Conservation (phyloP, 139 green algal species). For the Ettlia oleoabundans region DNA sequence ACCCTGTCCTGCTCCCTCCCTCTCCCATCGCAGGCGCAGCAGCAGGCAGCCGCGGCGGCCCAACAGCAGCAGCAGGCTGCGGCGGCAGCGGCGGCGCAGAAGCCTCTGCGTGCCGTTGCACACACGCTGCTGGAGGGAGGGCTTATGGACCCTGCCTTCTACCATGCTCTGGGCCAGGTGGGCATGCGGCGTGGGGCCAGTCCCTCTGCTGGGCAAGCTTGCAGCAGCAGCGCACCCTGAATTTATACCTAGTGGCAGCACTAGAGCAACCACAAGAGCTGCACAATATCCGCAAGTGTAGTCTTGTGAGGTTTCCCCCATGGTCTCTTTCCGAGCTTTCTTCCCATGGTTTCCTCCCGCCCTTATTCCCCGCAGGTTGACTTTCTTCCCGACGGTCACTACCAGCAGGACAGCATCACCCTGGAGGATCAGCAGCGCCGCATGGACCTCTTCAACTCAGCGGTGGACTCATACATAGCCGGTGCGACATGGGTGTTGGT, state of each 20-base stretch:
- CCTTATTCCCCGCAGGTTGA: constrained; percentile 16
- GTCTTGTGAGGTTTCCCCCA: not conserved
- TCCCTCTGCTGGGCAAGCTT: no score
- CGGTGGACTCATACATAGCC: constrained; percentile 43
- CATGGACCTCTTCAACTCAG: constrained; percentile 45
- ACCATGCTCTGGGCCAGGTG: constrained; percentile 39
- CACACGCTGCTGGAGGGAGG: constrained; percentile 34
- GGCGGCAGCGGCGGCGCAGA: constrained; percentile 3
- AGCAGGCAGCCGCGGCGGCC: constrained; percentile 13
- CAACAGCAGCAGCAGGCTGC: constrained; percentile 30
- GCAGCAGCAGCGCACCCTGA: no score
- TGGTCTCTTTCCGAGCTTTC: not conserved
- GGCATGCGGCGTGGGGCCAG: not conserved
- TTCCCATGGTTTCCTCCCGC: not conserved
- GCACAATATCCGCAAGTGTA: no score
- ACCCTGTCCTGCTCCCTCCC: not conserved
- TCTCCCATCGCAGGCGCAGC: not conserved
- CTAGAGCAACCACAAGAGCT: no score
- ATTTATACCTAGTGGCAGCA: no score
- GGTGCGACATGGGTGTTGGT: no score
- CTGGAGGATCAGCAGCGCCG: constrained; percentile 44
- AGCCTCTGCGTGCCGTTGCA: constrained; percentile 31
- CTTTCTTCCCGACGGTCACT: constrained; percentile 46
- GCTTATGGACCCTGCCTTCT: constrained; percentile 47
- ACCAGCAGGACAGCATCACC: constrained; percentile 40